These are phyloP conservation scores for Pistacia integerrima DNA, from an alignment of 345 rosid species.

Conservation along the genomic window DNA sequence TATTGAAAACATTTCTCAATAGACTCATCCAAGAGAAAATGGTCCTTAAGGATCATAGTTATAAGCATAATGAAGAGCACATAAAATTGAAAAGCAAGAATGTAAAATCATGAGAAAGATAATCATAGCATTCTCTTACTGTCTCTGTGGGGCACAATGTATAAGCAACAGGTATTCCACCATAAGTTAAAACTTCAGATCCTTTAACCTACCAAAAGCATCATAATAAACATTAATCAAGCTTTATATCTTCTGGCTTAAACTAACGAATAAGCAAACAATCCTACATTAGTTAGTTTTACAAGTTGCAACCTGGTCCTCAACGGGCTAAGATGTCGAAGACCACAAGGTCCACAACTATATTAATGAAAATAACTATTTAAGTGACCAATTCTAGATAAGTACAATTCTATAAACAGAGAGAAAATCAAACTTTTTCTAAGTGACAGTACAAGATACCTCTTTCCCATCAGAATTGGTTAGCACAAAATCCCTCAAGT, in stretches of 20 bases:
- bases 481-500: conserved; percentile 72
- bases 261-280: no score
- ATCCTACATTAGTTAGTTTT: no score
- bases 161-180: conserved; percentile 78
- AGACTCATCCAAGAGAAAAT: not conserved
- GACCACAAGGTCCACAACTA: no score
- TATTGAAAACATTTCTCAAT: not conserved
- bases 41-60: not conserved
- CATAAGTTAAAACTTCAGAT: conserved; percentile 66
- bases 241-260: not conserved
- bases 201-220: conserved; percentile 71
- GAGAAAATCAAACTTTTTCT: not conserved
- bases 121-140: conserved; percentile 34
- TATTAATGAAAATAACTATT: no score
- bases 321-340: not conserved
- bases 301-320: not conserved
- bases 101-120: not conserved
- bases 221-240: not conserved
- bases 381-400: not conserved
- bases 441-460: conserved; percentile 38
- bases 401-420: not conserved
- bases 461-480: conserved; percentile 65
- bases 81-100: not conserved
- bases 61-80: not conserved
- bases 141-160: conserved; percentile 74